These are phyloP conservation scores for Protomyces gravidus DNA, from an alignment of 1,139 yeast species.

Conservation along the genomic window DNA sequence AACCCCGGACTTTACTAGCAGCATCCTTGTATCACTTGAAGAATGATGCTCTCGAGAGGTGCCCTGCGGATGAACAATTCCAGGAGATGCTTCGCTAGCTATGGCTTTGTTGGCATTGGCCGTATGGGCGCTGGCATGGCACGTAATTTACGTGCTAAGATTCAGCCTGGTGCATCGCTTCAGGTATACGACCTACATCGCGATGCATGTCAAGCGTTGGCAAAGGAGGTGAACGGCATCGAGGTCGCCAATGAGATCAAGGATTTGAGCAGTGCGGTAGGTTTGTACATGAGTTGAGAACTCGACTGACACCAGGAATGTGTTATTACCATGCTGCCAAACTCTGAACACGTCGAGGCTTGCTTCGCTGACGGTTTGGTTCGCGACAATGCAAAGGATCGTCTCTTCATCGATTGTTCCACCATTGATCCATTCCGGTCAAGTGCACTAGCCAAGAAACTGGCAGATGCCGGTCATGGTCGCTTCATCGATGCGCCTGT, in stretches of 20 bases:
- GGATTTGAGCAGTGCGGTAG: not conserved
- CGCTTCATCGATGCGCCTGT: slow-evolving; percentile 57
- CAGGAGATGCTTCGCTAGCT: not conserved
- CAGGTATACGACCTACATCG: slow-evolving; percentile 49
- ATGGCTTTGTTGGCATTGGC: slow-evolving; percentile 57
- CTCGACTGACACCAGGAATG: slow-evolving; percentile 38
- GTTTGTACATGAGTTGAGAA: not conserved
- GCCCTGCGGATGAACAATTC: not conserved
- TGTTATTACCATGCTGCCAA: slow-evolving; percentile 57
- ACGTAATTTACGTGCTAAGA: slow-evolving; percentile 48
- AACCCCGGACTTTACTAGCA: no score
- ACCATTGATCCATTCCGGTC: slow-evolving; percentile 57
- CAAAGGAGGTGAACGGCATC: not conserved
- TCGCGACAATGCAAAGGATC: slow-evolving; percentile 33
- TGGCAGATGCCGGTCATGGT: slow-evolving; percentile 32
- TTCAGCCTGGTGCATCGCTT: slow-evolving; percentile 46
- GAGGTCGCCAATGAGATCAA: not conserved
- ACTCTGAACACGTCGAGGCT: slow-evolving; percentile 52
- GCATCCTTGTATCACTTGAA: no score
- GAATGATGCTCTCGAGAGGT: not conserved
- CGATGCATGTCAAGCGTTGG: slow-evolving; percentile 38
- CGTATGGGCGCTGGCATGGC: slow-evolving; percentile 64
- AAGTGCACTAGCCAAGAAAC: slow-evolving; percentile 39
- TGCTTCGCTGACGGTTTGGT: slow-evolving; percentile 45
- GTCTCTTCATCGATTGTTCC: slow-evolving; percentile 49